phyloP scores from a whole-genome alignment of 192 early-diverging fungal genomes.

The Lobosporangium transversale region DNA sequence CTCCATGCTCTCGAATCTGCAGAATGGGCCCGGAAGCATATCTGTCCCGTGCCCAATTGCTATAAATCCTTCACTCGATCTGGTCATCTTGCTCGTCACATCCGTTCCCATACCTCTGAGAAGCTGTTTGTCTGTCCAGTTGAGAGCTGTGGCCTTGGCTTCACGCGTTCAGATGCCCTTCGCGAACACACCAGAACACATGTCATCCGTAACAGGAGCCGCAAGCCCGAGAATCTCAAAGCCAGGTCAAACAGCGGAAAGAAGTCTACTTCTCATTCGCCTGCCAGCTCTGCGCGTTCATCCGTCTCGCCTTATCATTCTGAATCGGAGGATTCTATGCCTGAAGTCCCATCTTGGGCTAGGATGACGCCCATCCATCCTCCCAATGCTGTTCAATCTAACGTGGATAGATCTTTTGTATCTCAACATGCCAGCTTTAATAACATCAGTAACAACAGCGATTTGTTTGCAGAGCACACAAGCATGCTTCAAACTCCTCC shows the following conservation, averaged over 20 bases:
- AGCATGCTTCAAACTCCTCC: constrained; percentile 46
- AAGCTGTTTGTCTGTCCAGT: constrained; percentile 52
- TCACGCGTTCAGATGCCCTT: constrained; percentile 82
- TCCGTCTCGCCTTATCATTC: constrained; percentile 49
- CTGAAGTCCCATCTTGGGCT: constrained; percentile 41
- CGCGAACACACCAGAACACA: constrained; percentile 82
- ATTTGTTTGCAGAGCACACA: constrained; percentile 7
- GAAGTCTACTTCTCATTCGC: constrained; percentile 32
- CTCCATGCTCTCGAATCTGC: constrained; percentile 50
- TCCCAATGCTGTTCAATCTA: constrained; percentile 20
- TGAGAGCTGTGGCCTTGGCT: constrained; percentile 71
- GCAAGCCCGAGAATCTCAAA: constrained; percentile 28
- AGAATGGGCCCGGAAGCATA: constrained; percentile 52
- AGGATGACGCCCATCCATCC: constrained; percentile 50
- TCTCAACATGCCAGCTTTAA: too few relatives aligned
- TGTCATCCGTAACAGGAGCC: constrained; percentile 56
- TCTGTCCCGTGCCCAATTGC: constrained; percentile 57
- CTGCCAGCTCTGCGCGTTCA: constrained; percentile 30
- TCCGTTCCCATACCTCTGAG: constrained; percentile 57
- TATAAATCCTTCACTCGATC: constrained; percentile 60
- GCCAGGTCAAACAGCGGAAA: constrained; percentile 8
- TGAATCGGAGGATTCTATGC: constrained; percentile 37
- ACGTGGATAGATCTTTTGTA: constrained; percentile 16
- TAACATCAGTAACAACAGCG: too few relatives aligned
- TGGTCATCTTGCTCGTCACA: constrained; percentile 59